A percentile compares a stretch with the other conserved stretches of the same genome.
Conservation (phyloP, 192 early-diverging fungal genomes). For the Backusella macrospora region DNA sequence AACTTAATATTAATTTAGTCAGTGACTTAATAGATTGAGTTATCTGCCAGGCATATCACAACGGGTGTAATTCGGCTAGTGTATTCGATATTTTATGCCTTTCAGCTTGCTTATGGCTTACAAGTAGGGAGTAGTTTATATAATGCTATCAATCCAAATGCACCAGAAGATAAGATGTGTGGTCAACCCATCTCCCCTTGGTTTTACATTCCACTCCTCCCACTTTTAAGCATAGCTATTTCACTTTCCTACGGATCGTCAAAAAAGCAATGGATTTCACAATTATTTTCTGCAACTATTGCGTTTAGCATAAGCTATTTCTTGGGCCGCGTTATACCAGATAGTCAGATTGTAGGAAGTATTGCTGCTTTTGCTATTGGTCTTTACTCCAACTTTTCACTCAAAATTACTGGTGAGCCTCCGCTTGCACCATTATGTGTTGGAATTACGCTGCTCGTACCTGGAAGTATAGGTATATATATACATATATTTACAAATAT, state of each 20-base stretch:
- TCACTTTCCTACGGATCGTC: conserved; percentile 65
- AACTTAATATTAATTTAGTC: no score
- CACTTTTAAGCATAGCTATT: conserved; percentile 47
- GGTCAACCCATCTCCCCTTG: conserved; percentile 28
- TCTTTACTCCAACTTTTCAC: conserved; percentile 36
- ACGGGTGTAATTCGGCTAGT: conserved; percentile 64
- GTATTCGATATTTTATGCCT: conserved; percentile 66
- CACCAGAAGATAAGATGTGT: conserved; percentile 23
- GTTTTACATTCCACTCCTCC: conserved; percentile 51
- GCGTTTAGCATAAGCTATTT: conserved; percentile 25
- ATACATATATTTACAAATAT: no score
- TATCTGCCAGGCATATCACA: conserved; percentile 85
- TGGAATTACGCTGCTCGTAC: conserved; percentile 81
- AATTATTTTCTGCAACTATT: conserved; percentile 25
- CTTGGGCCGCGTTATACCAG: conserved; percentile 22
- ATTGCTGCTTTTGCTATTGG: conserved; percentile 38
- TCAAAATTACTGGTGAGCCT: conserved; percentile 31
- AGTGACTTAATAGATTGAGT: conserved; percentile 59
- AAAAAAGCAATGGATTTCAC: conserved; percentile 38
- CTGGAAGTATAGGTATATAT: conserved; percentile 62
- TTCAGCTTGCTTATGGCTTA: conserved; percentile 77
- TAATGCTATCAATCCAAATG: conserved; percentile 29
- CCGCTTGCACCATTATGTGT: conserved; percentile 79
- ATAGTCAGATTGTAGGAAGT: conserved; percentile 33
- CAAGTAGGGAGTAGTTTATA: conserved; percentile 45